Conservation (phyloP, 1,139 yeast genomes). For the Kodamaea derodonti region DNA sequence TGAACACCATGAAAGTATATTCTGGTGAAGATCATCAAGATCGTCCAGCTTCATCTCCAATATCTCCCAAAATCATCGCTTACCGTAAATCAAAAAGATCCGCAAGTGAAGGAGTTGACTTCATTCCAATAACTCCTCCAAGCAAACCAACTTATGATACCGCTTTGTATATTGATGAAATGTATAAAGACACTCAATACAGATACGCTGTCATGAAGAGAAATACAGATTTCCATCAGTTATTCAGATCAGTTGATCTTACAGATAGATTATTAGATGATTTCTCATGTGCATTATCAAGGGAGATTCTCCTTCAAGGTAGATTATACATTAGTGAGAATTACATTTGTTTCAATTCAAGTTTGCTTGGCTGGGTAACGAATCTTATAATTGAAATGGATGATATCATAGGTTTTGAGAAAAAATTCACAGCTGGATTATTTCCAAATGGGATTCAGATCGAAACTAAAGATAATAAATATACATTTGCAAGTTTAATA, state of each 20-base stretch:
- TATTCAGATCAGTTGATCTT: slow-evolving; percentile 65
- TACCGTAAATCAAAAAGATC: slow-evolving; percentile 42
- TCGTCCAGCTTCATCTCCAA: slow-evolving; percentile 4
- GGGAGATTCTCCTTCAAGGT: slow-evolving; percentile 91
- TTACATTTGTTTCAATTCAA: slow-evolving; percentile 86
- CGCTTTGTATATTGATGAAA: slow-evolving; percentile 36
- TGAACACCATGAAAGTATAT: slow-evolving; percentile 9
- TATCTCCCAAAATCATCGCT: slow-evolving; percentile 45
- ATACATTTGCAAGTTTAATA: slow-evolving; percentile 82
- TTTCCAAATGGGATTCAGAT: slow-evolving; percentile 87
- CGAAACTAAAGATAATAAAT: slow-evolving; percentile 64
- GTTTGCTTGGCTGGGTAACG: slow-evolving; percentile 90
- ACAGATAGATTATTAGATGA: slow-evolving; percentile 78
- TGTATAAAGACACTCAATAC: slow-evolving; percentile 31
- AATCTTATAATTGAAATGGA: slow-evolving; percentile 67
- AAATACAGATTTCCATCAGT: slow-evolving; percentile 73
- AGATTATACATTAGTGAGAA: slow-evolving; percentile 78
- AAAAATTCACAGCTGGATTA: slow-evolving; percentile 79
- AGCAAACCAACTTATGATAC: slow-evolving; percentile 22
- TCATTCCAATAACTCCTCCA: slow-evolving; percentile 9
- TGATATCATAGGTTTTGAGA: slow-evolving; percentile 72
- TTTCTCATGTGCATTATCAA: slow-evolving; percentile 83
- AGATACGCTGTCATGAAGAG: slow-evolving; percentile 65
- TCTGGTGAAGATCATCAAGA: background rate
- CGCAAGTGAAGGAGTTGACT: slow-evolving; percentile 24